Percentiles rank a stretch among this genome's conserved stretches.
These are phyloP conservation scores for Schizochytrium sp. DNA, from an alignment of 108 stramenopile species.

Conservation along the genomic window DNA sequence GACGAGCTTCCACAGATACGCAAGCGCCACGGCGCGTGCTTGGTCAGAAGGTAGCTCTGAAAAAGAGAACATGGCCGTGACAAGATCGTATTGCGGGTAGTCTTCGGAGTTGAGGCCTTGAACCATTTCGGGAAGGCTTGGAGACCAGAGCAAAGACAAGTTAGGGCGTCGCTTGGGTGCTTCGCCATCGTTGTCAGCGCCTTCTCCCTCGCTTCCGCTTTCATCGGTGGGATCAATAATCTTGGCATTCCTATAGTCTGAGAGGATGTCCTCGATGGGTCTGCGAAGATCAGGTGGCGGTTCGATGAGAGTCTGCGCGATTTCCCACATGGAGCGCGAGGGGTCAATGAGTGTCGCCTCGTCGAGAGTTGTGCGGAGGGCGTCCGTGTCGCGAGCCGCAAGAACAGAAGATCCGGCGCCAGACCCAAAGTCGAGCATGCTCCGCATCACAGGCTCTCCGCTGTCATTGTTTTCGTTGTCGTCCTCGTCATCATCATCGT, in stretches of 20 bases:
- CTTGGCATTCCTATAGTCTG: not conserved
- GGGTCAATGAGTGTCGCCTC: not conserved
- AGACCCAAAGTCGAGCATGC: constrained; percentile 10
- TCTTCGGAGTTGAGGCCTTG: not conserved
- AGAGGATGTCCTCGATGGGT: not conserved
- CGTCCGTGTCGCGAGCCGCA: not conserved
- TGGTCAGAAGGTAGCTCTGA: not conserved
- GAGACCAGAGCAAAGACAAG: not conserved
- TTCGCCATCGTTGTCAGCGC: not conserved
- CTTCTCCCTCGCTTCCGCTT: no score
- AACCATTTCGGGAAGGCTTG: not conserved
- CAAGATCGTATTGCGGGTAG: not conserved
- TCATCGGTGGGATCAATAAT: no score
- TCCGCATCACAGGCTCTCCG: not conserved
- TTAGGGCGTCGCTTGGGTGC: not conserved
- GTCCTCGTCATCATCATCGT: no score
- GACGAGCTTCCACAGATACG: not conserved
- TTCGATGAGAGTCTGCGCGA: not conserved
- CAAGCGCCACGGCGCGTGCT: not conserved
- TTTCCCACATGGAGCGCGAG: constrained; percentile 12
- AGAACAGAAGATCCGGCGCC: not conserved
- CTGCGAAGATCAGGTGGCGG: not conserved
- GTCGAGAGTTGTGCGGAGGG: not conserved
- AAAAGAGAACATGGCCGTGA: not conserved
- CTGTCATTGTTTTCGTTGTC: not conserved